phyloP scores from a whole-genome alignment of 192 early-diverging fungal species.

The Gaertneriomyces semiglobifer region DNA sequence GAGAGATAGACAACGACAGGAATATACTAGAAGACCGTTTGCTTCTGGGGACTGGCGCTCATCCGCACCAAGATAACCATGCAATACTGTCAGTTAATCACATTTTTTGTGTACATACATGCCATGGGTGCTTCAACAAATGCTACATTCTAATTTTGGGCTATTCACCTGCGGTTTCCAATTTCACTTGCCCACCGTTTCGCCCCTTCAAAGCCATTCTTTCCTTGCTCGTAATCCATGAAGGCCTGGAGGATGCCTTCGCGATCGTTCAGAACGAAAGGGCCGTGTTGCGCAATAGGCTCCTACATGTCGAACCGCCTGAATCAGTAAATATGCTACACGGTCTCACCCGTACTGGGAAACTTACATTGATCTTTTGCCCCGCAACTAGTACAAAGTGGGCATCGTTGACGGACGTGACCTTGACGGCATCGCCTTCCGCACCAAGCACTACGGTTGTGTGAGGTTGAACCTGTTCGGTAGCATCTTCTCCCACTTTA shows the following conservation, averaged over 20 bases:
- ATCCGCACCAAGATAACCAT: too few relatives aligned
- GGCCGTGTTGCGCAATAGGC: slow-evolving; percentile 58
- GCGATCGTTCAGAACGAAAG: slow-evolving; percentile 66
- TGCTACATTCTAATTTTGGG: too few relatives aligned
- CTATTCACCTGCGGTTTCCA: background rate
- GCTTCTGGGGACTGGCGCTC: too few relatives aligned
- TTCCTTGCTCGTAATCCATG: slow-evolving; percentile 54
- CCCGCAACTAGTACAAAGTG: slow-evolving; percentile 66
- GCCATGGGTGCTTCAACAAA: too few relatives aligned
- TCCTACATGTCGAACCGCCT: background rate
- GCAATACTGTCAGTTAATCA: too few relatives aligned
- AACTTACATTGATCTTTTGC: slow-evolving; percentile 33
- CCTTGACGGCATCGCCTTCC: slow-evolving; percentile 37
- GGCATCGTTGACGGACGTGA: slow-evolving; percentile 42
- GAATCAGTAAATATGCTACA: too few relatives aligned
- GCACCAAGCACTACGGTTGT: slow-evolving; percentile 44
- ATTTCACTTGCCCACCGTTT: slow-evolving; percentile 45
- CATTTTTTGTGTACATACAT: too few relatives aligned
- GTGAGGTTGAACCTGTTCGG: slow-evolving; percentile 34
- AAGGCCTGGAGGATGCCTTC: slow-evolving; percentile 55
- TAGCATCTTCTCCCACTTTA: slow-evolving; percentile 47
- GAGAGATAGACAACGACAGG: background rate
- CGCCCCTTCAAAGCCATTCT: slow-evolving; percentile 71
- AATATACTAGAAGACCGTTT: too few relatives aligned
- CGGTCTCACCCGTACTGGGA: background rate